Evolutionary conservation across 176 grass and related monocot species (phyloP).

Genomic region (Typha latifolia): DNA sequence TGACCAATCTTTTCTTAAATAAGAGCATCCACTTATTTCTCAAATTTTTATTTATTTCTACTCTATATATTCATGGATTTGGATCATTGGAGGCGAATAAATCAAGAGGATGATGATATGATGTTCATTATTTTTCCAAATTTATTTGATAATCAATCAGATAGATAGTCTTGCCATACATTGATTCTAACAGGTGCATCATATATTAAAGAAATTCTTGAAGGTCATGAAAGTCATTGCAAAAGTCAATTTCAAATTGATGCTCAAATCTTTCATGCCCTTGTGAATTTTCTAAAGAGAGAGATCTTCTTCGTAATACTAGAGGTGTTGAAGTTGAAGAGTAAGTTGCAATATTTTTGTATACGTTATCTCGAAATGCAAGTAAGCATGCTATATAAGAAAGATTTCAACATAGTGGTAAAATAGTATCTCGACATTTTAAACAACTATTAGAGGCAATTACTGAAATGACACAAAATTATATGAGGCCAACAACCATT

Average conservation of each 20-base stretch:
- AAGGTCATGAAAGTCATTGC: neutral
- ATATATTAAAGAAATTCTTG: neutral
- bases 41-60: too few relatives aligned
- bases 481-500: neutral
- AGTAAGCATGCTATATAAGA: slow-evolving; percentile 8
- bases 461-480: neutral
- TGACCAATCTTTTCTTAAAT: too few relatives aligned
- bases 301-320: too few relatives aligned
- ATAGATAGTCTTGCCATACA: neutral
- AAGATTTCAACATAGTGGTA: slow-evolving; percentile 7
- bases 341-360: neutral
- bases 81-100: too few relatives aligned
- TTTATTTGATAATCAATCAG: neutral
- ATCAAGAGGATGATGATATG: neutral
- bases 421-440: slow-evolving; percentile 15
- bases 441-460: neutral
- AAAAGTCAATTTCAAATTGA: neutral
- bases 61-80: too few relatives aligned
- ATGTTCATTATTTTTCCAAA: neutral
- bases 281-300: neutral
- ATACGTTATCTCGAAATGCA: neutral
- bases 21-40: too few relatives aligned
- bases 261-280: neutral
- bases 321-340: neutral
- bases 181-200: neutral